These are phyloP conservation scores for Sporothrix curviconia DNA, from an alignment of 2,329 filamentous ascomycete species.

Conservation along the genomic window DNA sequence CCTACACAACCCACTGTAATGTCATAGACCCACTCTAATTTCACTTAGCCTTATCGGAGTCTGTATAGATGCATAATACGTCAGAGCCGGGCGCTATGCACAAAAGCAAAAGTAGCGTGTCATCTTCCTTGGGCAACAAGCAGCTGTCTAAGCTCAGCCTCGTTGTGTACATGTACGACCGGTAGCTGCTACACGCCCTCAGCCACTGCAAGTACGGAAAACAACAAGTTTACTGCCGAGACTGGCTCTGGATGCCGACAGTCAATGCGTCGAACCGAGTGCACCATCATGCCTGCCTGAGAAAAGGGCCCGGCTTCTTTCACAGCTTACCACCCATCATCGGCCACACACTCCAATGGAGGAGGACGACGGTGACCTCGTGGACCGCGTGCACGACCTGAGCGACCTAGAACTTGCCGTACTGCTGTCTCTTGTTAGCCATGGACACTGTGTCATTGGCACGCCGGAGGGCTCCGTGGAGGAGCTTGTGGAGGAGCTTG, in stretches of 20 bases:
- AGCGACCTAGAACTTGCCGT: slow-evolving; percentile 84
- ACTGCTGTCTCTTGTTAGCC: slow-evolving; percentile 70
- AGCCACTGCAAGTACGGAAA: no score
- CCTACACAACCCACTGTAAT: background rate
- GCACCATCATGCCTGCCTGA: background rate
- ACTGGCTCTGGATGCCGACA: no score
- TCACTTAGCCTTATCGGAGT: slow-evolving; percentile 3
- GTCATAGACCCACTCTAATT: background rate
- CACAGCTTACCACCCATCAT: background rate
- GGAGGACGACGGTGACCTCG: slow-evolving; percentile 44
- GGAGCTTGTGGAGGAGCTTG: slow-evolving; percentile 66
- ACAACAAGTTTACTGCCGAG: no score
- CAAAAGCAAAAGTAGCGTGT: no score
- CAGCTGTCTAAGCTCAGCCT: no score
- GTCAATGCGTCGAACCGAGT: no score
- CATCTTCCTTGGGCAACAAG: no score
- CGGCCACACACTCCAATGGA: background rate
- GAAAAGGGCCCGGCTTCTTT: background rate
- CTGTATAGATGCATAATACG: background rate
- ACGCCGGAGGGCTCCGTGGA: slow-evolving; percentile 57
- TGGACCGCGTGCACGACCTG: slow-evolving; percentile 67
- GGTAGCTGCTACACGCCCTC: no score
- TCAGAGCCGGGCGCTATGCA: background rate
- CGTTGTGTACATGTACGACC: no score
- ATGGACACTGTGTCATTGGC: slow-evolving; percentile 85